Evolutionary conservation across 306 rosid species (phyloP).

Genomic region (Arachis hypogaea): DNA sequence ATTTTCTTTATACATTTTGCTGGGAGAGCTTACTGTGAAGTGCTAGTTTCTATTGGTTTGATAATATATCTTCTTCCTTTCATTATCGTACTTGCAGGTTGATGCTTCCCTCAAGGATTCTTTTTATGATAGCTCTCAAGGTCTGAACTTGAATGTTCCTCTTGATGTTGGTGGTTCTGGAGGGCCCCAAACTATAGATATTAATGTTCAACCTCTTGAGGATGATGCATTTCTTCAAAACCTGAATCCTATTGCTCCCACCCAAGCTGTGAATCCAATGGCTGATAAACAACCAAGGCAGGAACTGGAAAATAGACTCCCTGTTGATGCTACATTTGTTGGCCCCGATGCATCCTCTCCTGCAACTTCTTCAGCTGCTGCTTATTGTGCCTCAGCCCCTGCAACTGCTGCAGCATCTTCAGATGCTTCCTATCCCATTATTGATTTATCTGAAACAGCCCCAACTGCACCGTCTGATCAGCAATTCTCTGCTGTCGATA

Average conservation of each 20-base stretch:
- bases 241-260: conserved; percentile 24
- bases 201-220: conserved; percentile 48
- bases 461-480: conserved; percentile 31
- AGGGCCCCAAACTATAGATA: conserved; percentile 50
- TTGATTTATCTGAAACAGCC: conserved; percentile 44
- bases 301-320: conserved; percentile 45
- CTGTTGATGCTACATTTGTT: conserved; percentile 54
- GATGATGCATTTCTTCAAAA: conserved; percentile 45
- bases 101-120: conserved; percentile 61
- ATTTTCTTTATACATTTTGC: neutral
- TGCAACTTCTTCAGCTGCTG: conserved; percentile 25
- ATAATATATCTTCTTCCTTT: neutral
- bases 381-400: conserved; percentile 27
- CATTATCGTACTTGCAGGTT: conserved; percentile 55
- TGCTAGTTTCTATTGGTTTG: conserved; percentile 12
- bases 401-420: conserved; percentile 39
- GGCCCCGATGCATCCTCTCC: conserved; percentile 41
- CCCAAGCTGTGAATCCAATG: conserved; percentile 44
- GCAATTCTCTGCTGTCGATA: neutral
- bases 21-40: neutral
- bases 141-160: conserved; percentile 69
- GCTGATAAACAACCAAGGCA: conserved; percentile 38
- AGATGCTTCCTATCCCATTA: conserved; percentile 50
- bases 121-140: conserved; percentile 48
- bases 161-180: conserved; percentile 39